A percentile compares a stretch with the other conserved stretches of the same genome.
phyloP scores from a whole-genome alignment of 257 asterid genomes.

The Ballota nigra region DNA sequence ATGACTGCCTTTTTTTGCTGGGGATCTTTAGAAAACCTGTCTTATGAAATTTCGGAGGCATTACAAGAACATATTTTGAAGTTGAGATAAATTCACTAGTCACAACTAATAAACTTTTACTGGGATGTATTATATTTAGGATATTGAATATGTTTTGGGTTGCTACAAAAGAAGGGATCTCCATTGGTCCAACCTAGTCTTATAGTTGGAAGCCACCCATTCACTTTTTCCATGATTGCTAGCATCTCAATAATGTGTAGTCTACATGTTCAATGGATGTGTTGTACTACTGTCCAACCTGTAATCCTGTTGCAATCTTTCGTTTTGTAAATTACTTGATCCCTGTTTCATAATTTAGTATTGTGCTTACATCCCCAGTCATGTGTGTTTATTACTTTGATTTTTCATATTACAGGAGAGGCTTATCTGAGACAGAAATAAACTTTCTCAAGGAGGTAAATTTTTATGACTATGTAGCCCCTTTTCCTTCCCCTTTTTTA shows the following conservation, averaged over 20 bases:
- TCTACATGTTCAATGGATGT: slow-evolving; percentile 4
- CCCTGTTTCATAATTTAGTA: too few species aligned
- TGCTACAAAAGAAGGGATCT: slow-evolving; percentile 5
- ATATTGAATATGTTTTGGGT: background rate
- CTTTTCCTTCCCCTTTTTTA: background rate
- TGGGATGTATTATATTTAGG: slow-evolving; percentile 1
- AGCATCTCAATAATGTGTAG: slow-evolving; percentile 4
- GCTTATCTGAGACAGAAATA: slow-evolving; percentile 82
- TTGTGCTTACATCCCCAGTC: too few species aligned
- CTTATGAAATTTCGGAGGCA: too few species aligned
- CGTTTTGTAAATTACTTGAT: background rate
- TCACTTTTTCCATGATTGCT: background rate
- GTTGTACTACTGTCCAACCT: background rate
- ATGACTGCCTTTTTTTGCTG: background rate
- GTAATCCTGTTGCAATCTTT: background rate
- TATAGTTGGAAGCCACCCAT: background rate
- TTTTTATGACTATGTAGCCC: slow-evolving; percentile 5
- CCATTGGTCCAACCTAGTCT: background rate
- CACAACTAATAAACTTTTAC: background rate
- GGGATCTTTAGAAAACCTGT: too few species aligned
- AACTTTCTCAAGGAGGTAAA: slow-evolving; percentile 81
- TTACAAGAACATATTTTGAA: background rate
- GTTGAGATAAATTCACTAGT: background rate
- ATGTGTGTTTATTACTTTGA: slow-evolving; percentile 27
- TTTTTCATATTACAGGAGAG: slow-evolving; percentile 67